phyloP scores from a whole-genome alignment of 768 basidiomycete species.

The Rhodosporidiobolus odoratus region DNA sequence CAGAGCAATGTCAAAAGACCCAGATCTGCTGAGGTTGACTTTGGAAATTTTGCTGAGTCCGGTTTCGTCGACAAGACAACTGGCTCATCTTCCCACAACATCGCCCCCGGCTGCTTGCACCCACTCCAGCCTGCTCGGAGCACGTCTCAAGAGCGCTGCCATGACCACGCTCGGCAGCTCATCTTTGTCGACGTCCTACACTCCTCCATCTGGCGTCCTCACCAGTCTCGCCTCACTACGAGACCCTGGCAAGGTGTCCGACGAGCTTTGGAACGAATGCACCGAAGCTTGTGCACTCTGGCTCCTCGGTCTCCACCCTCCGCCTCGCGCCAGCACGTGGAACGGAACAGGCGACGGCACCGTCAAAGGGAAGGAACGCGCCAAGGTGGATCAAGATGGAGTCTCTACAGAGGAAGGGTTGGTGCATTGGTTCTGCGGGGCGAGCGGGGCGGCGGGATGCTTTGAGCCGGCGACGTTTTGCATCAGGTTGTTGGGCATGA shows the following conservation, averaged over 20 bases:
- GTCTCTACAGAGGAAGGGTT: neutral
- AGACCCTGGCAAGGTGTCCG: conserved; percentile 6
- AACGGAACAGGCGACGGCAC: neutral
- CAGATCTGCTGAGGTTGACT: too few species aligned
- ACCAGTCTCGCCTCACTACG: conserved; percentile 10
- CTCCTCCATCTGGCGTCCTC: conserved; percentile 9
- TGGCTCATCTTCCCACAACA: too few species aligned
- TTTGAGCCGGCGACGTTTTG: conserved; percentile 70
- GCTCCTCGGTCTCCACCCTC: conserved; percentile 19
- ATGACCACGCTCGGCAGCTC: neutral
- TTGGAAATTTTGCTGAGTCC: too few species aligned
- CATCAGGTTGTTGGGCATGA: conserved; percentile 73
- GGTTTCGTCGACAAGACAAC: too few species aligned
- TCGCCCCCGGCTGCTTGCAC: too few species aligned
- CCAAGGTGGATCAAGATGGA: neutral
- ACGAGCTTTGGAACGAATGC: conserved; percentile 23
- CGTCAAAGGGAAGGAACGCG: conserved; percentile 12
- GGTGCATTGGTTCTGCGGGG: conserved; percentile 75
- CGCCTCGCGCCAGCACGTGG: neutral
- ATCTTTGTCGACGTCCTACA: neutral
- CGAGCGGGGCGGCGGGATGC: conserved; percentile 55
- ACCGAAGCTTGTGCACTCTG: conserved; percentile 27
- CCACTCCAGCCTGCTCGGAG: neutral
- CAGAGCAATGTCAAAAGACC: too few species aligned
- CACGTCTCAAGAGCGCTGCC: neutral